Evolutionary conservation across 2,329 filamentous ascomycete genomes (phyloP).

Genomic region (Clonostachys byssicola): DNA sequence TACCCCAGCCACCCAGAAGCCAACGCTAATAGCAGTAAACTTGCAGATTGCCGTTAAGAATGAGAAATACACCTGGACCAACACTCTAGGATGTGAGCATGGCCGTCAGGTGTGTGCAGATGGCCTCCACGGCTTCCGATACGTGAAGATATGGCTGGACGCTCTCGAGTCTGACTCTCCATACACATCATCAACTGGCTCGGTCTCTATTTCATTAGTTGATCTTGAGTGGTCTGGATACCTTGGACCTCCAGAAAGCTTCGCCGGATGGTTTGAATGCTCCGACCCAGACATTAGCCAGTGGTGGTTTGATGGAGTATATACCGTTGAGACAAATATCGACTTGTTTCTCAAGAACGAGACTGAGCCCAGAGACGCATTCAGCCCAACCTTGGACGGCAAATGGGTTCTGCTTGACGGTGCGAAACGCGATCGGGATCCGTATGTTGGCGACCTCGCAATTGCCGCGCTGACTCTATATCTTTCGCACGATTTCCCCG

Average conservation of each 20-base stretch:
- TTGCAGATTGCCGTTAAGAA: slow-evolving; percentile 36
- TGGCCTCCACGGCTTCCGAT: slow-evolving; percentile 49
- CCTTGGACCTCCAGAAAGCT: slow-evolving; percentile 41
- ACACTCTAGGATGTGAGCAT: slow-evolving; percentile 36
- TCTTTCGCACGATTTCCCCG: slow-evolving; percentile 34
- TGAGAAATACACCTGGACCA: slow-evolving; percentile 36
- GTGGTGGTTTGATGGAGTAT: slow-evolving; percentile 49
- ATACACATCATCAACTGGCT: slow-evolving; percentile 33
- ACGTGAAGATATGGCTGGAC: slow-evolving; percentile 41
- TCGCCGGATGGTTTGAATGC: slow-evolving; percentile 46
- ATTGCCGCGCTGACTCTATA: slow-evolving; percentile 43
- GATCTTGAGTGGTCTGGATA: slow-evolving; percentile 37
- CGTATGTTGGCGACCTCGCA: slow-evolving; percentile 47
- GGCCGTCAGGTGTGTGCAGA: slow-evolving; percentile 41
- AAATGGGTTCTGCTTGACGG: slow-evolving; percentile 45
- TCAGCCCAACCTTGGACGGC: slow-evolving; percentile 33
- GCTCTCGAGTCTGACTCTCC: slow-evolving; percentile 36
- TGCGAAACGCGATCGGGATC: slow-evolving; percentile 46
- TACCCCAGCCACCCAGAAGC: neutral
- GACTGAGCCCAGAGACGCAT: slow-evolving; percentile 40
- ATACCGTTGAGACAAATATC: slow-evolving; percentile 45
- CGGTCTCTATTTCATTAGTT: slow-evolving; percentile 35
- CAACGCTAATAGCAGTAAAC: slow-evolving; percentile 12
- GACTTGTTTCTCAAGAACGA: slow-evolving; percentile 40
- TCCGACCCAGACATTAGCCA: slow-evolving; percentile 42